These are phyloP conservation scores for Candolleomyces eurysporus DNA, from an alignment of 768 basidiomycete genomes.

Conservation along the genomic window DNA sequence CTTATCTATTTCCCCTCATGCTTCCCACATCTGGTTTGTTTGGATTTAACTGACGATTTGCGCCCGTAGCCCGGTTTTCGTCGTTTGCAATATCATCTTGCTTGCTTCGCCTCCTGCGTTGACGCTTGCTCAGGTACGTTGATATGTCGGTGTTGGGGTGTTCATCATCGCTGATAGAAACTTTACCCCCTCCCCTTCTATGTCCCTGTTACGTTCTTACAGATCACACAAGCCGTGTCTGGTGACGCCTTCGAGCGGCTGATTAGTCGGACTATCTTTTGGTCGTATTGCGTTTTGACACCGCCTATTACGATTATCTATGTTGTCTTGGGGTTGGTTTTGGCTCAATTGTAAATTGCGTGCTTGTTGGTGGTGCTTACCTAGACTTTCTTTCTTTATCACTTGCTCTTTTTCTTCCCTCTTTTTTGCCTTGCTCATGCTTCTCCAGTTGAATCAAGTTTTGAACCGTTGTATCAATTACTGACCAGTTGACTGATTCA, in stretches of 20 bases:
- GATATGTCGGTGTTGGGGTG: not conserved
- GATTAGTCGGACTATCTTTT: conserved; percentile 89
- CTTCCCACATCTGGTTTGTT: not conserved
- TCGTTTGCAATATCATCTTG: conserved; percentile 81
- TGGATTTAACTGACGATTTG: conserved; percentile 3
- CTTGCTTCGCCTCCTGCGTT: conserved; percentile 79
- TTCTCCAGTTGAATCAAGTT: too few species aligned
- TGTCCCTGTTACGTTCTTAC: not conserved
- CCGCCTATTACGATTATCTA: conserved; percentile 79
- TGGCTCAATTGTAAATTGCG: conserved; percentile 47
- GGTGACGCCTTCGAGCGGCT: conserved; percentile 91
- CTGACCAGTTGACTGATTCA: too few species aligned
- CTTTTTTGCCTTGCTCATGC: too few species aligned
- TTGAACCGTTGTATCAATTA: too few species aligned
- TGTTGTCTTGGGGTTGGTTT: conserved; percentile 70
- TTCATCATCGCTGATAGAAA: not conserved
- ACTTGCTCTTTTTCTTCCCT: not conserved
- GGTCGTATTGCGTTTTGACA: conserved; percentile 87
- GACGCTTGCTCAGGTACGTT: conserved; percentile 51
- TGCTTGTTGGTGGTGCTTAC: not conserved
- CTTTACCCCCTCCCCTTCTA: not conserved
- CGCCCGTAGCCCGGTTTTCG: conserved; percentile 71
- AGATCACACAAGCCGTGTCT: conserved; percentile 81
- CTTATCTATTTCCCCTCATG: conserved; percentile 4
- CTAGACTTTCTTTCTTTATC: not conserved